These are phyloP conservation scores for Gloeopeniophorella convolvens DNA, from an alignment of 768 basidiomycete genomes.

Conservation along the genomic window DNA sequence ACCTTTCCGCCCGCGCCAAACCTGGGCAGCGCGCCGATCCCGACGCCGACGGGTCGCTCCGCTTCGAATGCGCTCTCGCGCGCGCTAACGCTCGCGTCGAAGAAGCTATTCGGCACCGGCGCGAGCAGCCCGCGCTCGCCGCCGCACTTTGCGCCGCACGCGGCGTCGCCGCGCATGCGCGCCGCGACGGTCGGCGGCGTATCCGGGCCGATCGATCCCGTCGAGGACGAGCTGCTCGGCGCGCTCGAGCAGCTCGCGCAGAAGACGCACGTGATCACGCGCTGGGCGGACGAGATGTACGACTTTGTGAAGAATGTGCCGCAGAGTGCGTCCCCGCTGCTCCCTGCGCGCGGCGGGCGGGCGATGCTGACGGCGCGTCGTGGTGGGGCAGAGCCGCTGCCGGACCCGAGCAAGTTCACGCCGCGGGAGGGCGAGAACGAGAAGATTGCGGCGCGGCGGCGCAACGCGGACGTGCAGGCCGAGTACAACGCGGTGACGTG, in stretches of 20 bases:
- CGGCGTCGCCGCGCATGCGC: slow-evolving; percentile 31
- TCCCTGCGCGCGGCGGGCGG: background rate
- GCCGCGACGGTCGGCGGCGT: slow-evolving; percentile 32
- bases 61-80: slow-evolving; percentile 72
- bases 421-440: slow-evolving; percentile 68
- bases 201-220: slow-evolving; percentile 38
- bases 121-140: slow-evolving; percentile 30
- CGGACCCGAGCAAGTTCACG: slow-evolving; percentile 70
- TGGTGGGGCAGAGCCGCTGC: slow-evolving; percentile 56
- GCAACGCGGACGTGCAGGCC: slow-evolving; percentile 70
- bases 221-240: slow-evolving; percentile 80
- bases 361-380: slow-evolving; percentile 13
- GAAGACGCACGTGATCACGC: slow-evolving; percentile 90
- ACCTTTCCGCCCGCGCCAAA: slow-evolving; percentile 66
- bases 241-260: slow-evolving; percentile 85
- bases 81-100: slow-evolving; percentile 73
- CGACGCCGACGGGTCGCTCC: slow-evolving; percentile 57
- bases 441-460: slow-evolving; percentile 59
- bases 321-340: slow-evolving; percentile 51
- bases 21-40: slow-evolving; percentile 47
- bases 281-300: slow-evolving; percentile 94
- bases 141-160: slow-evolving; percentile 32
- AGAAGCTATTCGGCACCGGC: slow-evolving; percentile 68
- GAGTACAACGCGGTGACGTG: slow-evolving; percentile 82
- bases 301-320: slow-evolving; percentile 81